Base-by-base conservation (phyloP, 768 basidiomycete species). In the Lactarius hengduanensis region DNA sequence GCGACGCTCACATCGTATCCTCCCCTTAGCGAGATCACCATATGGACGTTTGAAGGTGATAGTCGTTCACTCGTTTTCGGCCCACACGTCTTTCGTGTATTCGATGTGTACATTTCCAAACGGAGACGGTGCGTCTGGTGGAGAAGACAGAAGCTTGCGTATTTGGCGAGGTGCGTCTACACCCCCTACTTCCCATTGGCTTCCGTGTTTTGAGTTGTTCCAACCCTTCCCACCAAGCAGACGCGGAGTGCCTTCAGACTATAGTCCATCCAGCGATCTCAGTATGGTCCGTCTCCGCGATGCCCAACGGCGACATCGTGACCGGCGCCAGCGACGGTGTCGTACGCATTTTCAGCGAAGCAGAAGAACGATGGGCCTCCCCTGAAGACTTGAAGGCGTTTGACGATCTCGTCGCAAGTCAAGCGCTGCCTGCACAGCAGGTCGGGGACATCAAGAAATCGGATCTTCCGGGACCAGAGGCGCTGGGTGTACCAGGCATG, bases 41-140 rank as follows among this genome's bases (percentile, higher is more conserved):
- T 97, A 22, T 99, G 96, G 92, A 90, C 92, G 15, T 81, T 94
- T 50, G 89, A 85, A 62, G 91, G 93, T 64, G 92, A 91, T 74
- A n/a, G 73, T 83, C 56, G 80, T 90, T 62, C 89, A 90, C 73
- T 85, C 87, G 0, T 77, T 98, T n/a, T 88, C 91, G 4, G 97
- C 95, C 1, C 97, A 98, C 75, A 96, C 95, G 1, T 97, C 95
- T 26, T 99, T 98, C 75, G 94, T 98, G 16, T 99, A 98, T 78
- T 89, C 91, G 64, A 76, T 99, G 16, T 85, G 91, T 0, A 84
- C 92, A 22, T 82, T 98, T 22, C 90, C 94, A 1, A 86, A 78
- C 67, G 92, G 96, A 22, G 87, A 90, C 69, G 82, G 95, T 26
- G 87, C 96, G 9, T 94, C 91, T n/a, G 86, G 88, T 41, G 94